Evolutionary conservation across 2,329 filamentous ascomycete species (phyloP).

Genomic region (Iodosphaeria phyllophila): DNA sequence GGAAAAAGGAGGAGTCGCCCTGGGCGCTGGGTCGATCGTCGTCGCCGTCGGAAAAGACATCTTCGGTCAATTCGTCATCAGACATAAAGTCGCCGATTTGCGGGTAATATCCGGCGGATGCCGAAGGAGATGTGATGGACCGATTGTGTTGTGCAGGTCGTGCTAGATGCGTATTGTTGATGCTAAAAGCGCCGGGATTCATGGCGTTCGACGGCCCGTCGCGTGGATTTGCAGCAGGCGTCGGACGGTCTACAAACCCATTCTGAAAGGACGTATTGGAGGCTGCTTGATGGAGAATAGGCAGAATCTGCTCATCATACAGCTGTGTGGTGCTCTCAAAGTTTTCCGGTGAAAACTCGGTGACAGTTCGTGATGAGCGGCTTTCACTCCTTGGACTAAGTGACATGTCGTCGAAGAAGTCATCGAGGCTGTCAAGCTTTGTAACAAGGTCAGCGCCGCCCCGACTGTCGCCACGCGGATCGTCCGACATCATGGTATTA

Average conservation of each 20-base stretch:
- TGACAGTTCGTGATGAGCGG: slow-evolving; percentile 42
- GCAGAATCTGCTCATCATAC: slow-evolving; percentile 84
- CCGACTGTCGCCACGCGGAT: slow-evolving; percentile 50
- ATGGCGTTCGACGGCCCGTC: slow-evolving; percentile 42
- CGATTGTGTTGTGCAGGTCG: slow-evolving; percentile 60
- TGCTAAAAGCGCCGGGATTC: slow-evolving; percentile 40
- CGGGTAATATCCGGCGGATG: slow-evolving; percentile 33
- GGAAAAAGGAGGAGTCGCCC: slow-evolving; percentile 28
- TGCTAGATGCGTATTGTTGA: slow-evolving; percentile 15
- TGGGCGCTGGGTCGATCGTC: slow-evolving; percentile 23
- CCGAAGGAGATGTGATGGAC: slow-evolving; percentile 67
- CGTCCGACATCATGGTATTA: slow-evolving; percentile 86
- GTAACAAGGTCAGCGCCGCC: slow-evolving; percentile 62
- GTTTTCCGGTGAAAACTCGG: slow-evolving; percentile 43
- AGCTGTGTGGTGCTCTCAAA: slow-evolving; percentile 63
- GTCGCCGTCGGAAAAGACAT: slow-evolving; percentile 65
- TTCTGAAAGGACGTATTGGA: slow-evolving; percentile 75
- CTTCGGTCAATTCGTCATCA: slow-evolving; percentile 59
- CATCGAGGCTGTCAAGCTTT: slow-evolving; percentile 61
- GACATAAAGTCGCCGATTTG: slow-evolving; percentile 45
- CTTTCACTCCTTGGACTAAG: slow-evolving; percentile 41
- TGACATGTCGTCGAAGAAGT: slow-evolving; percentile 59
- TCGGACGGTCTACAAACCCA: slow-evolving; percentile 58
- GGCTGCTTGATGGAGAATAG: slow-evolving; percentile 72
- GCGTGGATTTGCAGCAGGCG: slow-evolving; percentile 23